These are phyloP conservation scores for Colletotrichum chlorophyti DNA, from an alignment of 2,329 filamentous ascomycete species.

Conservation along the genomic window DNA sequence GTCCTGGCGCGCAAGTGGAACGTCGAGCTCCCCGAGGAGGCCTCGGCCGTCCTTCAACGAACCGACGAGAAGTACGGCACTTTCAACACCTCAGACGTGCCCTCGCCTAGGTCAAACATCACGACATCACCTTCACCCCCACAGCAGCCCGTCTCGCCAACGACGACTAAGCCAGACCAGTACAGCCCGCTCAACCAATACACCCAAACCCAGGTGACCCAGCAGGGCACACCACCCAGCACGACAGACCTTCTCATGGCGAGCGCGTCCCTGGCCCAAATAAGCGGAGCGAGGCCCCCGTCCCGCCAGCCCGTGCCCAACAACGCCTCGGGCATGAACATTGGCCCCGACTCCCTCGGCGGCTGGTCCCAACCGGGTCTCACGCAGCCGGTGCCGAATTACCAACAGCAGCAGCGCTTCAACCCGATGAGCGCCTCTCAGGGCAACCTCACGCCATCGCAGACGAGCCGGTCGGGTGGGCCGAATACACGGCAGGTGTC, in stretches of 20 bases:
- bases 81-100: constrained; percentile 68
- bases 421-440: neutral
- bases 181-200: constrained; percentile 45
- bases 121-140: constrained; percentile 37
- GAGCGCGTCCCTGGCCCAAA: constrained; percentile 32
- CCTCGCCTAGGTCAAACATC: constrained; percentile 55
- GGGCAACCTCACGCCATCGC: neutral
- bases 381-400: constrained; percentile 36
- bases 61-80: constrained; percentile 82
- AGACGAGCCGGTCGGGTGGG: neutral
- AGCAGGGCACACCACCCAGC: constrained; percentile 32
- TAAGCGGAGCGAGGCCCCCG: constrained; percentile 28
- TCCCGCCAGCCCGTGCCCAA: constrained; percentile 9
- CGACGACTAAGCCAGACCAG: constrained; percentile 36
- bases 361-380: constrained; percentile 35
- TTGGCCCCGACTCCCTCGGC: constrained; percentile 9
- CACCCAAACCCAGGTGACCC: constrained; percentile 36
- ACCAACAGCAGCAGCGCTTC: constrained; percentile 31
- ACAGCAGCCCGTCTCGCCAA: constrained; percentile 30
- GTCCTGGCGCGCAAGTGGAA: constrained; percentile 90
- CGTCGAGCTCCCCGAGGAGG: constrained; percentile 85
- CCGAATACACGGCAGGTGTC: constrained; percentile 34
- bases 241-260: constrained; percentile 36
- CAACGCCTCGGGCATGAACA: neutral
- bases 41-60: constrained; percentile 74